Evolutionary conservation across 768 basidiomycete species (phyloP).

Genomic region (Gymnopilus junonius): DNA sequence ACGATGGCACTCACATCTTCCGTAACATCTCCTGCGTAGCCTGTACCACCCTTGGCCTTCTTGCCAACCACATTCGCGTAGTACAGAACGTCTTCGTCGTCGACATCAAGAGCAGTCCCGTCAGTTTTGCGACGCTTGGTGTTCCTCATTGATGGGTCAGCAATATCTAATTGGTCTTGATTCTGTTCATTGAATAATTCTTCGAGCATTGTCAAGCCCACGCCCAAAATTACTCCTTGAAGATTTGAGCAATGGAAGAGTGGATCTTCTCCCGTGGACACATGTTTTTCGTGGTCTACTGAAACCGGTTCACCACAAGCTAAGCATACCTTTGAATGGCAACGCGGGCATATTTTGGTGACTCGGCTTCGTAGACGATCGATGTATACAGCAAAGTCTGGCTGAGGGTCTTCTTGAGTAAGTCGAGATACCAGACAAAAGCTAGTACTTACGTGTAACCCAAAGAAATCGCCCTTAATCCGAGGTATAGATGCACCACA

Average conservation of each 20-base stretch:
- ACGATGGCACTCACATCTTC: constrained; percentile 74
- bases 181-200: constrained; percentile 64
- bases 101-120: constrained; percentile 29
- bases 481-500: constrained; percentile 70
- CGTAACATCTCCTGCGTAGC: constrained; percentile 81
- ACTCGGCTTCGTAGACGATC: constrained; percentile 62
- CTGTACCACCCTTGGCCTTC: constrained; percentile 79
- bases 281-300: constrained; percentile 40
- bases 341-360: constrained; percentile 63
- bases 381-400: constrained; percentile 74
- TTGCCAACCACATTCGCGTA: constrained; percentile 51
- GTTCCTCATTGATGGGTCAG: constrained; percentile 40
- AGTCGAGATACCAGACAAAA: constrained; percentile 10
- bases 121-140: constrained; percentile 53
- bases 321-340: constrained; percentile 65
- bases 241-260: constrained; percentile 90
- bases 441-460: constrained; percentile 69
- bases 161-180: constrained; percentile 35
- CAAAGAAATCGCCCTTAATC: constrained; percentile 80
- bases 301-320: constrained; percentile 76
- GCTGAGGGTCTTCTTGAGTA: constrained; percentile 43
- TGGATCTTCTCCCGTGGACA: constrained; percentile 52
- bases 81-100: constrained; percentile 60
- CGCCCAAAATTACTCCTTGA: constrained; percentile 89
- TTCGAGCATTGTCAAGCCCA: constrained; percentile 89